phyloP scores from a whole-genome alignment of 164 flowering plant species.

The Cinnamomum chago region DNA sequence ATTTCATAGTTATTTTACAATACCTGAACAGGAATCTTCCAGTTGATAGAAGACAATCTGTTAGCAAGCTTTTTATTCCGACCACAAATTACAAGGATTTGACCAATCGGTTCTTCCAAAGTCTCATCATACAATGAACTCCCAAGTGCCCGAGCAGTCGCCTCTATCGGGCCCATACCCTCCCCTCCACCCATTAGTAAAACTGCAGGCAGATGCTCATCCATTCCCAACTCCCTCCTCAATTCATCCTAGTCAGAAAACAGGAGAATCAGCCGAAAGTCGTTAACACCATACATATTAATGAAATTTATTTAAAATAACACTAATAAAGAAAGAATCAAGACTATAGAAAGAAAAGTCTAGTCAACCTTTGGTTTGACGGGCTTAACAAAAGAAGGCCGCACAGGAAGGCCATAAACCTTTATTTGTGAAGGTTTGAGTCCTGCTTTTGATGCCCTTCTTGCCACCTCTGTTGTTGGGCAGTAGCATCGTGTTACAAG shows the following conservation, averaged over 20 bases:
- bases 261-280: neutral
- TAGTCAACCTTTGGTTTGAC: slow-evolving; percentile 73
- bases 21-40: slow-evolving; percentile 98
- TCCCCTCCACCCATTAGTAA: slow-evolving; percentile 99
- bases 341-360: neutral
- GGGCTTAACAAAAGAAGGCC: slow-evolving; percentile 92
- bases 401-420: slow-evolving; percentile 94
- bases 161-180: slow-evolving; percentile 99
- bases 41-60: slow-evolving; percentile 56
- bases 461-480: slow-evolving; percentile 79
- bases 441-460: slow-evolving; percentile 88
- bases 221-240: slow-evolving; percentile 84
- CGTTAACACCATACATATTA: neutral
- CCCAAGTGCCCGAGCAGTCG: slow-evolving; percentile 88
- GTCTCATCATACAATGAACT: slow-evolving; percentile 67
- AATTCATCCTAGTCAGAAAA: slow-evolving; percentile 46
- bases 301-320: neutral
- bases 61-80: slow-evolving; percentile 80
- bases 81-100: slow-evolving; percentile 88
- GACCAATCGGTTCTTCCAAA: slow-evolving; percentile 73
- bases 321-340: neutral
- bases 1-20: neutral
- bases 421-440: slow-evolving; percentile 78
- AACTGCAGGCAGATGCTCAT: slow-evolving; percentile 89
- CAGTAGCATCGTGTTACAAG: slow-evolving; percentile 98